Conservation (phyloP, 2,329 filamentous ascomycete genomes). For the Penicillium sp. region DNA sequence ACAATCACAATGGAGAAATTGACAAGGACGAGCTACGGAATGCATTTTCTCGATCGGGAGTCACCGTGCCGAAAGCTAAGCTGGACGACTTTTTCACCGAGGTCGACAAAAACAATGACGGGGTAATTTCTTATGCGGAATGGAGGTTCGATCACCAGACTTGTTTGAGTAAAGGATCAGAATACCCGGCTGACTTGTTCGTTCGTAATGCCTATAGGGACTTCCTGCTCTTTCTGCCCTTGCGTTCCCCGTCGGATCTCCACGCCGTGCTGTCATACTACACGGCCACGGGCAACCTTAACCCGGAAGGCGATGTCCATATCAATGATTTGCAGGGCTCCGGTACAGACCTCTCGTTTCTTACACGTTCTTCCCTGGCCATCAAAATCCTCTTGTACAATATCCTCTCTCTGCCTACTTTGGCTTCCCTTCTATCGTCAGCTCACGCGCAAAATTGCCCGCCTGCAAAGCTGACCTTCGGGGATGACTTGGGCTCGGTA, state of each 20-base stretch:
- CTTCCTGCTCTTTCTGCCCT: conserved; percentile 83
- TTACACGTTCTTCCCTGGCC: conserved; percentile 32
- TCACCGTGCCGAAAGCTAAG: conserved; percentile 70
- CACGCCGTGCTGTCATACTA: conserved; percentile 86
- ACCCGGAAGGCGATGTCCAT: conserved; percentile 86
- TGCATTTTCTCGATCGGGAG: conserved; percentile 71
- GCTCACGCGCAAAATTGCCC: conserved; percentile 30
- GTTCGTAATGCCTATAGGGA: conserved; percentile 52
- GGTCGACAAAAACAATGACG: conserved; percentile 84
- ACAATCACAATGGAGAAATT: conserved; percentile 75
- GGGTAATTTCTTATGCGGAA: conserved; percentile 82
- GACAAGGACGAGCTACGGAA: conserved; percentile 75
- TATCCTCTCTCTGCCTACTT: conserved; percentile 30
- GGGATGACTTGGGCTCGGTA: conserved; percentile 28
- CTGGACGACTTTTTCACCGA: conserved; percentile 81
- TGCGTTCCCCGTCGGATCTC: conserved; percentile 57
- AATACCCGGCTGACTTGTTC: conserved; percentile 5
- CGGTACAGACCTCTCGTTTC: conserved; percentile 61
- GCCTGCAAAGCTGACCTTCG: conserved; percentile 22
- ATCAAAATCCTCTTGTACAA: conserved; percentile 34
- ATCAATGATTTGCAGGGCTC: conserved; percentile 89
- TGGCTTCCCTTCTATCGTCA: conserved; percentile 31
- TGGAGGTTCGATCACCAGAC: conserved; percentile 68
- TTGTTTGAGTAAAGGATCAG: conserved; percentile 3
- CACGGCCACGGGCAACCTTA: conserved; percentile 79